These are phyloP conservation scores for Pythium chondricola DNA, from an alignment of 352 stramenopile species.

Conservation along the genomic window DNA sequence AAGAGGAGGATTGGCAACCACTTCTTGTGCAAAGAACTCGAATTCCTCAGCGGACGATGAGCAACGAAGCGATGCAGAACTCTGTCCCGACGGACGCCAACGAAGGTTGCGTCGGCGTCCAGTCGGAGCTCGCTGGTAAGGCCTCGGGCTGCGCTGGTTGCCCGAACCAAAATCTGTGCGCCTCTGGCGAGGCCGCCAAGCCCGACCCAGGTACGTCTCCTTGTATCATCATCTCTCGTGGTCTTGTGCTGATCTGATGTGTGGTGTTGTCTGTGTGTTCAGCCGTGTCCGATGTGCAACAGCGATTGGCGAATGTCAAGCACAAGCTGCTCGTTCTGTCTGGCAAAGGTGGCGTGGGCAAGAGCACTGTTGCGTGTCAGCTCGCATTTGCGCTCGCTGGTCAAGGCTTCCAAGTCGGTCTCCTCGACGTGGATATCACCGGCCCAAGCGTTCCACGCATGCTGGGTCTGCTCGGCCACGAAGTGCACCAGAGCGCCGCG, in stretches of 20 bases:
- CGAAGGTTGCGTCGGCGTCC: slow-evolving; percentile 92
- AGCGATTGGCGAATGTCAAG: slow-evolving; percentile 80
- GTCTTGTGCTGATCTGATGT: no score
- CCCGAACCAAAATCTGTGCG: slow-evolving; percentile 96
- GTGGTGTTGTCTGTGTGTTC: no score
- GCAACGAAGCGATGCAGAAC: slow-evolving; percentile 28
- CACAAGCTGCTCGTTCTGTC: slow-evolving; percentile 99
- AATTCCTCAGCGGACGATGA: no score
- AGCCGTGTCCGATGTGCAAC: slow-evolving; percentile 84
- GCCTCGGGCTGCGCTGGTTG: slow-evolving; percentile 94
- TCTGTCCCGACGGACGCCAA: slow-evolving; percentile 56
- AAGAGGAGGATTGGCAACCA: no score
- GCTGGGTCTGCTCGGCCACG: slow-evolving; percentile 88
- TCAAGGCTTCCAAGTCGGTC: slow-evolving; percentile 93
- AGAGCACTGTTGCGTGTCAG: slow-evolving; percentile 98
- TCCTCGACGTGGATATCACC: slow-evolving; percentile 99
- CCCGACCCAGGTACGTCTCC: slow-evolving; percentile 56
- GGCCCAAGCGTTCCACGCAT: slow-evolving; percentile 98
- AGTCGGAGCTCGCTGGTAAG: slow-evolving; percentile 93
- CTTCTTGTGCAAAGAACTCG: no score
- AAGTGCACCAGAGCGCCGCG: slow-evolving; percentile 96
- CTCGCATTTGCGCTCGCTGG: slow-evolving; percentile 94
- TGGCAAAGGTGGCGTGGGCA: slow-evolving; percentile 99
- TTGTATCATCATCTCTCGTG: slow-evolving; percentile 11
- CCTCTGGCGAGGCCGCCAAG: slow-evolving; percentile 87